Evolutionary conservation across 768 basidiomycete genomes (phyloP), one percentile per base, ranked within the genome.

Genomic region (Tricholoma sp.): DNA sequence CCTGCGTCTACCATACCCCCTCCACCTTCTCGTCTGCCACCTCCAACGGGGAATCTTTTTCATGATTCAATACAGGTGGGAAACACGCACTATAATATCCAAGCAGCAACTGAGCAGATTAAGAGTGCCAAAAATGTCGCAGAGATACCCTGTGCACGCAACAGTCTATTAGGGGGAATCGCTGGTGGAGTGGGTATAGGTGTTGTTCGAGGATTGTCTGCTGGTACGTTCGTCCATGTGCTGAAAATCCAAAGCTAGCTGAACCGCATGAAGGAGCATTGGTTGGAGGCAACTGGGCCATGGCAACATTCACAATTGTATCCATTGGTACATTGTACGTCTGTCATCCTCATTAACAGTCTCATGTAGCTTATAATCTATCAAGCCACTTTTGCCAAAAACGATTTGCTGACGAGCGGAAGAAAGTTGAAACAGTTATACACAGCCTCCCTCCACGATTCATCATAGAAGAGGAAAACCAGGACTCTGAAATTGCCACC

Each of bases 151-250:
- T 93, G 91, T 65, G 88, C 86, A 49, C 78, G 91, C 36, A 86
- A 81, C 57, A 87, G 87, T 65, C 71, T 93, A 36, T 71, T 93
- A 60, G 81, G 79, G 52, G 91, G 91, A 12, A 91, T 93, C 61
- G 86, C 84, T n/a, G 84, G 86, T 56, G 91, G 91, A 12, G 78
- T 77, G 1, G 91, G 89, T 1, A 80, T 93, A 54, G 91, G 91
- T 17, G 74, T 88, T 54, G 81, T 92, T 53, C 80, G 90, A 54
- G 85, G 83, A 2, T 69, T 91, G 63, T 80, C 80, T 63, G 71
- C 82, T 10, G 74, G 90, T 90, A 67, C 55, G 85, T 75, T 17
- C 39, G 37, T 11, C 17, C 51, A 5, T 24, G 55, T 44, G 3
- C 11, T 10, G 5, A 13, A 10, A 29, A 18, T 31, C 2, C 29